Base-by-base conservation (phyloP, 176 grass and related monocot species). In the Tillandsia fasciculata region DNA sequence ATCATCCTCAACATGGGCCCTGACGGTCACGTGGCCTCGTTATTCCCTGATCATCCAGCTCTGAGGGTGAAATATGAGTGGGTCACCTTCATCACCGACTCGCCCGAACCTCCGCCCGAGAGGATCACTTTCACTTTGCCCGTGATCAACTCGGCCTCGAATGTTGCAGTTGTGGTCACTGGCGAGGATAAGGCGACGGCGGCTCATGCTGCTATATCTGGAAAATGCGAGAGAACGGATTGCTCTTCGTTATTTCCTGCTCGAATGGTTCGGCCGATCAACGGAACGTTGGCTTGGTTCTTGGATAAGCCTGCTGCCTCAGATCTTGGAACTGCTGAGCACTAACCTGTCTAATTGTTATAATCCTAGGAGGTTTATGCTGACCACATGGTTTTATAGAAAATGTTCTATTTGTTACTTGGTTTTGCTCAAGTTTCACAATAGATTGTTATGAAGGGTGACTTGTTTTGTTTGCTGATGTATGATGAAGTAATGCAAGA, bases 51-150 rank as follows among this genome's bases (percentile, higher is more conserved):
- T 17, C 87, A 90, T 48, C 77, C 80, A 50, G 72, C 74, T 9
- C 87, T 90, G 9, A 65, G 76, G 17, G 50, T 83, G 48, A 86
- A 81, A 56, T 80, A 78, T 1, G 61, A 83, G 64, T 90, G 87
- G 87, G 59, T 90, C 24, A 80, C 87, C 65, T 86, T 80, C 87
- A 80, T 86, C 53, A 86, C 76, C 2, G 83, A 86, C 69, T 75
- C 79, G 9, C 83, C 83, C 20, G 79, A 83, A 53, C 79, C 83
- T 1, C 87, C 87, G 26, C 87, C 83, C 7, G 83, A 86, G 57
- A 90, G 87, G 75, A 90, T 90, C 23, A 90, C 87, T 50, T 86
- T 90, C 51, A 90, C 87, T 10, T 48, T 90, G 51, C 83, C 83
- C 22, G 87, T 90, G 17, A 80, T 90, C 65, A 90, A 86, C 59